phyloP scores from a whole-genome alignment of 1,284 basidiomycete genomes.

The Abortiporus biennis region DNA sequence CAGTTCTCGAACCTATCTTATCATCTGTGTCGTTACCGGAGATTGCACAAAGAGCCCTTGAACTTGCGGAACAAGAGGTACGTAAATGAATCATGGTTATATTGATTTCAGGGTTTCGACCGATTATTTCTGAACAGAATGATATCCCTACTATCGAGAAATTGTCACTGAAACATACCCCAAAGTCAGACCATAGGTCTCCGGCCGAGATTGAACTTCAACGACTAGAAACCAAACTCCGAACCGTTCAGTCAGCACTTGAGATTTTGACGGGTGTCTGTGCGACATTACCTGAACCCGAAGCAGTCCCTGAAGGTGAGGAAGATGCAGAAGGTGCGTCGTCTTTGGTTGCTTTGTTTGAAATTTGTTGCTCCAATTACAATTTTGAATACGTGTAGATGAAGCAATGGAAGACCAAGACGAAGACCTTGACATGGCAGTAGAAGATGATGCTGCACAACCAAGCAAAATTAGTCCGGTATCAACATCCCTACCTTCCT shows the following conservation, averaged over 20 bases:
- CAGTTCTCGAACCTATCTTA: slow-evolving; percentile 66
- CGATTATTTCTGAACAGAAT: slow-evolving; percentile 26
- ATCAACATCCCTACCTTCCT: slow-evolving; percentile 36
- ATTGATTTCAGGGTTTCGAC: too few species aligned
- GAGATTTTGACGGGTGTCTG: slow-evolving; percentile 86
- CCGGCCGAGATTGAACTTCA: slow-evolving; percentile 65
- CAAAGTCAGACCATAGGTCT: slow-evolving; percentile 70
- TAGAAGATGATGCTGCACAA: slow-evolving; percentile 23
- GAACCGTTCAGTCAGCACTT: slow-evolving; percentile 72
- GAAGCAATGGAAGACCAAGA: slow-evolving; percentile 21
- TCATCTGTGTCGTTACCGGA: slow-evolving; percentile 56
- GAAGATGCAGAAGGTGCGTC: slow-evolving; percentile 34
- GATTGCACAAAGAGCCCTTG: slow-evolving; percentile 43
- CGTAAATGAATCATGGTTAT: too few species aligned
- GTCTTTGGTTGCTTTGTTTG: too few species aligned
- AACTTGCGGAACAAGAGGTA: slow-evolving; percentile 52
- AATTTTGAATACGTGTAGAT: slow-evolving; percentile 18
- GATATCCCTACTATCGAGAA: slow-evolving; percentile 50
- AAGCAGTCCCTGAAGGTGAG: slow-evolving; percentile 31
- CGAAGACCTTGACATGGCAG: slow-evolving; percentile 28
- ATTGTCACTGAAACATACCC: slow-evolving; percentile 51
- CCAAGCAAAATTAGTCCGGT: too few species aligned
- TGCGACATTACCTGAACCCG: slow-evolving; percentile 78
- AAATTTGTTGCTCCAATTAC: background rate
- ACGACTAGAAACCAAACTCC: slow-evolving; percentile 65